Percentiles rank a stretch among this genome's conserved stretches.
phyloP scores from a whole-genome alignment of 768 basidiomycete genomes.

The Hygrophoropsis aurantiaca region DNA sequence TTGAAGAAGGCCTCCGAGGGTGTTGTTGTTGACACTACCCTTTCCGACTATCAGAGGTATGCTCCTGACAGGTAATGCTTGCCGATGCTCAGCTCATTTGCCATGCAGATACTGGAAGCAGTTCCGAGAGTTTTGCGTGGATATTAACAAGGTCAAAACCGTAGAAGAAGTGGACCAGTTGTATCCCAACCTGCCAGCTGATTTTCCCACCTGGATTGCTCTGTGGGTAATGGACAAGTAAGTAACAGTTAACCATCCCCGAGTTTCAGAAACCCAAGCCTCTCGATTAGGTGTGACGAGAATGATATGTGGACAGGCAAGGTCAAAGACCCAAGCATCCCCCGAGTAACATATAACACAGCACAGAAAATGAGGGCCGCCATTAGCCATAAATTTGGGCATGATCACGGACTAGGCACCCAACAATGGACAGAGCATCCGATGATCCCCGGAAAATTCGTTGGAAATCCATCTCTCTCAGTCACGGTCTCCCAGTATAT shows the following conservation, averaged over 20 bases:
- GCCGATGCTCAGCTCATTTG: too few species aligned
- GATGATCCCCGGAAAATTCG: constrained; percentile 8
- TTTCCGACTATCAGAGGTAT: constrained; percentile 29
- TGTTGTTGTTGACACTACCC: constrained; percentile 26
- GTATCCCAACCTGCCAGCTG: constrained; percentile 13
- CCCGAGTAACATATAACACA: background rate
- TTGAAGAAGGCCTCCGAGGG: constrained; percentile 27
- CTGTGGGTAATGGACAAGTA: constrained; percentile 18
- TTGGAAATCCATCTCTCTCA: constrained; percentile 30
- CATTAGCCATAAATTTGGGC: constrained; percentile 23
- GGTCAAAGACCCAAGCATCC: background rate
- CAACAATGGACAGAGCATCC: constrained; percentile 12
- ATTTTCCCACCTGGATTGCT: constrained; percentile 12
- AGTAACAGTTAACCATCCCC: too few species aligned
- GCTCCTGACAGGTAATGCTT: background rate
- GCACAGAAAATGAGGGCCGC: constrained; percentile 24
- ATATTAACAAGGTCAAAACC: constrained; percentile 3
- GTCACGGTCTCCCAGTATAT: constrained; percentile 19
- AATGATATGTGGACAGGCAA: constrained; percentile 11
- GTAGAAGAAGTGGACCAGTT: constrained; percentile 9
- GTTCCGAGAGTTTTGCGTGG: constrained; percentile 16
- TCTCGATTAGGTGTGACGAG: constrained; percentile 14
- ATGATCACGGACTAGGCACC: constrained; percentile 12
- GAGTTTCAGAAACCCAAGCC: too few species aligned
- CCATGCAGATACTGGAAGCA: constrained; percentile 17